Percentiles rank a stretch among this genome's conserved stretches.
Evolutionary conservation across 768 basidiomycete species (phyloP).

Genomic region (Auriscalpium microsporum): DNA sequence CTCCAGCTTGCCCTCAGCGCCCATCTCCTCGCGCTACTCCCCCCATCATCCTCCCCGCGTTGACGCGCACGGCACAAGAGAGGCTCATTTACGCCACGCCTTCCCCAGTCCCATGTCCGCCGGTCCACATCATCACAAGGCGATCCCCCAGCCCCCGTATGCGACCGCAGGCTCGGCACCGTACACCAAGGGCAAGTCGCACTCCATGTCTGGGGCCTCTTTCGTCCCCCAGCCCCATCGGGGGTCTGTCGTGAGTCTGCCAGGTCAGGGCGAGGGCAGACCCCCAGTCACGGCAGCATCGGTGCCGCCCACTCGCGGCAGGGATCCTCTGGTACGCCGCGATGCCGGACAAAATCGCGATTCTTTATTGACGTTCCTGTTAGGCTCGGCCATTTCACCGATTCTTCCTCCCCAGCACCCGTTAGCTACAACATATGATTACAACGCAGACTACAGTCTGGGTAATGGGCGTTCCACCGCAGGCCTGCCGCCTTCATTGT

Average conservation of each 20-base stretch:
- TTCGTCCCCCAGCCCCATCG: not conserved
- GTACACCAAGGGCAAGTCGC: slow-evolving; percentile 21
- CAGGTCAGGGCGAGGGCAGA: not conserved
- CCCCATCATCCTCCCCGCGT: not conserved
- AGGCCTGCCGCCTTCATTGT: slow-evolving; percentile 66
- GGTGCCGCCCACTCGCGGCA: not conserved
- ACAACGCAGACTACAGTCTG: slow-evolving; percentile 17
- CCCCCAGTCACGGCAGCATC: not conserved
- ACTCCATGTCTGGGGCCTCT: slow-evolving; percentile 5
- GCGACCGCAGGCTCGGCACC: slow-evolving; percentile 6
- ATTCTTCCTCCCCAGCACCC: slow-evolving; percentile 8
- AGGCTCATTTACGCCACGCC: not conserved
- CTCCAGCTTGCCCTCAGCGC: slow-evolving; percentile 32
- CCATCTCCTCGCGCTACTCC: slow-evolving; percentile 15
- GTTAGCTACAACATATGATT: slow-evolving; percentile 18
- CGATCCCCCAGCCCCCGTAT: not conserved
- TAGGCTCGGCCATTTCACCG: slow-evolving; percentile 11
- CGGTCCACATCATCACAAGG: not conserved
- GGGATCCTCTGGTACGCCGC: not conserved
- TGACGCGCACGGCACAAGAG: not conserved
- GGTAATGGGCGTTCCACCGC: slow-evolving; percentile 42
- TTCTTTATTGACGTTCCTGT: not conserved
- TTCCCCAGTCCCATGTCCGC: not conserved
- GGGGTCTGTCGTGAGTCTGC: not conserved
- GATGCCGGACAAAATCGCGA: not conserved